phyloP scores from a whole-genome alignment of 371 early-diverging fungal genomes.

The Syncephalastrum racemosum region DNA sequence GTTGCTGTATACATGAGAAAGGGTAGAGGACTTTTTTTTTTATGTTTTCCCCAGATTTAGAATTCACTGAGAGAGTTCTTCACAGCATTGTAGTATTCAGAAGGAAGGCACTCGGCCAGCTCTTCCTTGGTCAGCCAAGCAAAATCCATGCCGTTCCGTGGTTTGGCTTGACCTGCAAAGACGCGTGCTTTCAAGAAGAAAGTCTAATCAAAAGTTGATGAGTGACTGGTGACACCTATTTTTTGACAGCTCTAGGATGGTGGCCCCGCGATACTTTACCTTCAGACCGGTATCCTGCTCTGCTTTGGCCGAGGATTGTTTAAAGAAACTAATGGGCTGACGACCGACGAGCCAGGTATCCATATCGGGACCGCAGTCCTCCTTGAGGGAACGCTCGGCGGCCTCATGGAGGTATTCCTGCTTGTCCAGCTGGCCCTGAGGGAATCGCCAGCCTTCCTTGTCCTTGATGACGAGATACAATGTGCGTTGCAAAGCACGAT shows the following conservation, averaged over 20 bases:
- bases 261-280: constrained; percentile 12
- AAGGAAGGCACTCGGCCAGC: constrained; percentile 61
- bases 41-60: constrained; percentile 22
- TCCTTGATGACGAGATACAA: constrained; percentile 78
- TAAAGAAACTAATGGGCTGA: constrained; percentile 76
- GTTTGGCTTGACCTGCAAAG: constrained; percentile 73
- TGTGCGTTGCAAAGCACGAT: constrained; percentile 68
- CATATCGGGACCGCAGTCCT: constrained; percentile 75
- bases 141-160: constrained; percentile 64
- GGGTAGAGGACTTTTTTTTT: neutral
- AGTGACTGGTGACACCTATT: neutral
- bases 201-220: constrained; percentile 45
- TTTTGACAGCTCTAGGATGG: neutral
- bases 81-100: constrained; percentile 73
- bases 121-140: constrained; percentile 92
- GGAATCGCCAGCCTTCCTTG: constrained; percentile 73
- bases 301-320: constrained; percentile 42
- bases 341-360: constrained; percentile 87
- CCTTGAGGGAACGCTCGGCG: constrained; percentile 70
- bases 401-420: constrained; percentile 79
- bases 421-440: constrained; percentile 65
- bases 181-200: constrained; percentile 89
- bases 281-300: constrained; percentile 30
- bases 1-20: constrained; percentile 1
- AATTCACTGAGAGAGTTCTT: constrained; percentile 75